phyloP scores from a whole-genome alignment of 306 rosid genomes.

The Cicer yamashitae region DNA sequence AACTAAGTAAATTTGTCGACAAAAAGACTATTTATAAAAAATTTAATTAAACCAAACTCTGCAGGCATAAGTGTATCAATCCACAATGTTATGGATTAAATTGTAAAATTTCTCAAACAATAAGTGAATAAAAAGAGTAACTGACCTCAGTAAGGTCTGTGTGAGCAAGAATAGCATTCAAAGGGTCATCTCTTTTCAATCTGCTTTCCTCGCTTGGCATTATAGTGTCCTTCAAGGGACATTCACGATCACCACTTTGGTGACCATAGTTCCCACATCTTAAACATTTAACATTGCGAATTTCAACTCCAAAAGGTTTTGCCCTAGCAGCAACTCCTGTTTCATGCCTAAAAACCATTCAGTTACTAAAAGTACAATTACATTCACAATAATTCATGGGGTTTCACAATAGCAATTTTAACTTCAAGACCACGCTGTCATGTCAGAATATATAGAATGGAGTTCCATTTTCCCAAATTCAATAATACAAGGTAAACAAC shows the following conservation, averaged over 20 bases:
- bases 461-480: conserved; percentile 28
- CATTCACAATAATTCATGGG: conserved; percentile 19
- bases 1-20: conserved; percentile 32
- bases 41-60: background rate
- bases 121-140: conserved; percentile 11
- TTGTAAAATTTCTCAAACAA: conserved; percentile 30
- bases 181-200: conserved; percentile 92
- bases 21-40: background rate
- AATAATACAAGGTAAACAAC: conserved; percentile 5
- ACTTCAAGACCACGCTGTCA: conserved; percentile 17
- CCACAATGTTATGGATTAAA: conserved; percentile 21
- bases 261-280: conserved; percentile 92
- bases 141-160: conserved; percentile 80
- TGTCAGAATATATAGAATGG: conserved; percentile 19
- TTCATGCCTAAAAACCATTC: conserved; percentile 69
- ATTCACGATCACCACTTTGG: conserved; percentile 98
- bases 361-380: conserved; percentile 38
- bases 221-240: conserved; percentile 89
- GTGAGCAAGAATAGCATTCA: conserved; percentile 88
- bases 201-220: conserved; percentile 92
- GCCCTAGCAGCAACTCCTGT: conserved; percentile 84
- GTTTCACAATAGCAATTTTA: conserved; percentile 33
- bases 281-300: conserved; percentile 91
- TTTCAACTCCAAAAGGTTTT: conserved; percentile 94
- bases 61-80: background rate